A percentile compares a stretch with the other conserved stretches of the same genome.
Evolutionary conservation across 2,329 filamentous ascomycete genomes (phyloP).

Genomic region (Alternaria burnsii): DNA sequence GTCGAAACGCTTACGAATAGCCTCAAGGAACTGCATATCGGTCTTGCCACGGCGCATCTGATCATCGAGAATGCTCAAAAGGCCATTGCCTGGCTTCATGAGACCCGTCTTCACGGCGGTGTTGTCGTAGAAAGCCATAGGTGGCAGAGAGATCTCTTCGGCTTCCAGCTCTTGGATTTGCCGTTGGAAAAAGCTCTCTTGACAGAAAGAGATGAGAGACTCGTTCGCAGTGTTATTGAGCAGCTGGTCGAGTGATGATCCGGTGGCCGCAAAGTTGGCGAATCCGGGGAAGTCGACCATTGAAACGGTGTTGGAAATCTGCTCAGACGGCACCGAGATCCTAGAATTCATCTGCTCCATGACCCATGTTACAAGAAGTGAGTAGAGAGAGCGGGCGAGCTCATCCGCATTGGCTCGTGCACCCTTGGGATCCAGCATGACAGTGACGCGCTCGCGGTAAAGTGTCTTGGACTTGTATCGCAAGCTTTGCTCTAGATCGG

Average conservation of each 20-base stretch:
- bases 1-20: constrained; percentile 89
- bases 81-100: constrained; percentile 89
- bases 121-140: constrained; percentile 98
- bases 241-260: constrained; percentile 87
- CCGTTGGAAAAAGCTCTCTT: constrained; percentile 95
- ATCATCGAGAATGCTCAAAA: constrained; percentile 94
- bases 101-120: constrained; percentile 91
- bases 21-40: constrained; percentile 90
- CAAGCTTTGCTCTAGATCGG: constrained; percentile 85
- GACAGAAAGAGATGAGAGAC: constrained; percentile 87
- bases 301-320: constrained; percentile 91
- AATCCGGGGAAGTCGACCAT: constrained; percentile 98
- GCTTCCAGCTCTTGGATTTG: constrained; percentile 93
- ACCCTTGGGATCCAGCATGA: constrained; percentile 93
- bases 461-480: constrained; percentile 98
- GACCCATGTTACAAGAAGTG: constrained; percentile 90
- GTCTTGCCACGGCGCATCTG: constrained; percentile 89
- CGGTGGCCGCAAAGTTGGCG: constrained; percentile 81
- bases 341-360: constrained; percentile 92
- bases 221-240: constrained; percentile 95
- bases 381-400: constrained; percentile 90
- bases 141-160: constrained; percentile 88
- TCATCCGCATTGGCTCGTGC: constrained; percentile 93
- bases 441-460: constrained; percentile 94
- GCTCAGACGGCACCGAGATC: constrained; percentile 85